A percentile compares a stretch with the other conserved stretches of the same genome.
These are phyloP conservation scores for Penicillium nordicum DNA, from an alignment of 2,329 filamentous ascomycete genomes.

Conservation along the genomic window DNA sequence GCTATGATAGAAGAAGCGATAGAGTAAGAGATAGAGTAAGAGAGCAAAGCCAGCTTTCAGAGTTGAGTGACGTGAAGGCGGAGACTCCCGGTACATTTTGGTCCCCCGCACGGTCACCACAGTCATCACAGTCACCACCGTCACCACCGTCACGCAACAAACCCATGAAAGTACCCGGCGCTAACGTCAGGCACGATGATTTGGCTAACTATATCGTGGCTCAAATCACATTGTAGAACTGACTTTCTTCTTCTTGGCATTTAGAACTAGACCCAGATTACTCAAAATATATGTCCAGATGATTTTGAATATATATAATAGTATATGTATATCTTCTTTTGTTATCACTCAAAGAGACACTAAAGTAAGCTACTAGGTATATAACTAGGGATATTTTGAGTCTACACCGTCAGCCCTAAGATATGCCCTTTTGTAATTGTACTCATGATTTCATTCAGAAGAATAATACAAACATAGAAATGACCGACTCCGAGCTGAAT, in stretches of 20 bases:
- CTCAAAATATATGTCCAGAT: neutral
- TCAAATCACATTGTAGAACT: neutral
- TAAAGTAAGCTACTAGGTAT: neutral
- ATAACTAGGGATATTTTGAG: neutral
- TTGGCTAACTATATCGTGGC: neutral
- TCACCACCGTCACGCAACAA: neutral
- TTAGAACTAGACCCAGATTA: neutral
- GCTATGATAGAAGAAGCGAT: neutral
- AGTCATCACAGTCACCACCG: too few species aligned
- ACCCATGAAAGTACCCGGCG: neutral
- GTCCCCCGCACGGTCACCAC: slow-evolving; percentile 3
- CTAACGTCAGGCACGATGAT: slow-evolving; percentile 20
- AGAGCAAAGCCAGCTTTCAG: slow-evolving; percentile 2
- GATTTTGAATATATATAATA: neutral
- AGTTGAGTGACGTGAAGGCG: slow-evolving; percentile 15
- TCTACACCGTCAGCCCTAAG: neutral
- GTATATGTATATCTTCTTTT: neutral
- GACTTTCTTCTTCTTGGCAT: neutral
- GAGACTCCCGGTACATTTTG: slow-evolving; percentile 13
- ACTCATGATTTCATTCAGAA: neutral
- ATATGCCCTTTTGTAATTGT: neutral
- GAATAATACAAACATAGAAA: slow-evolving; percentile 3
- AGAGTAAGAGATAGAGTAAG: neutral
- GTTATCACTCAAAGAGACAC: neutral
- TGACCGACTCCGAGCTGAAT: slow-evolving; percentile 17